Evolutionary conservation across 176 grass and related monocot genomes (phyloP), one percentile per base, ranked within the genome.

Genomic region (Neostapfia colusana): DNA sequence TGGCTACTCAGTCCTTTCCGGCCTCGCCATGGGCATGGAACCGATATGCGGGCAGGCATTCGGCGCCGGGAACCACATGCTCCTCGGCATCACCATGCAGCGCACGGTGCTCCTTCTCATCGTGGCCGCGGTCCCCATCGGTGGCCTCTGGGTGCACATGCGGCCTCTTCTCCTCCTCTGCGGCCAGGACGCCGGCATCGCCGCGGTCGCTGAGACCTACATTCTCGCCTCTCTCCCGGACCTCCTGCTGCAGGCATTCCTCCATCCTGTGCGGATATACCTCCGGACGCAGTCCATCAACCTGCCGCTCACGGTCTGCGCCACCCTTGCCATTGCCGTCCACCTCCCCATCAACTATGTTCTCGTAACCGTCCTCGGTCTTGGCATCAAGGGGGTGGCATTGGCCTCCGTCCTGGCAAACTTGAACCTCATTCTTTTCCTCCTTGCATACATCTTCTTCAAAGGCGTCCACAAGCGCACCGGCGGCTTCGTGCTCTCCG

Each of bases 11-110:
- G 93, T 96, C 6, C 89, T 96, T 60, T 92, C 93, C 45, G 93
- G 93, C 0, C 73, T 96, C 7, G 93, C 93, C 65, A 96, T 92
- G 93, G 93, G 93, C 28, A 92, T 96, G 93, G 93, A 96, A 25
- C 93, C 93, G 0, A 96, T 96, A 7, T 96, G 93, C 17, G 93
- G 93, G 0, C 93, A 96, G 76, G 93, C 89, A 12, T 92, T 87
- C 79, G 93, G 93, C 18, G 93, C 89, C 0, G 81, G 83, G 18
- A 64, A 88, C 14, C 72, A 70, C 84, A 35, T 27, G 25, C 84
- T 96, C 20, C 84, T 96, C 54, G 84, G 93, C 3, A 43, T 92
- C 81, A 88, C 89, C 45, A 75, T 88, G 72, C 93, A 96, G 82
- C 63, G 89, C 15, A 90, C 89, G 27, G 81, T 96, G 73, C 65